These are phyloP conservation scores for Aspergillus homomorphus DNA, from an alignment of 495 filamentous ascomycete species.

Conservation along the genomic window DNA sequence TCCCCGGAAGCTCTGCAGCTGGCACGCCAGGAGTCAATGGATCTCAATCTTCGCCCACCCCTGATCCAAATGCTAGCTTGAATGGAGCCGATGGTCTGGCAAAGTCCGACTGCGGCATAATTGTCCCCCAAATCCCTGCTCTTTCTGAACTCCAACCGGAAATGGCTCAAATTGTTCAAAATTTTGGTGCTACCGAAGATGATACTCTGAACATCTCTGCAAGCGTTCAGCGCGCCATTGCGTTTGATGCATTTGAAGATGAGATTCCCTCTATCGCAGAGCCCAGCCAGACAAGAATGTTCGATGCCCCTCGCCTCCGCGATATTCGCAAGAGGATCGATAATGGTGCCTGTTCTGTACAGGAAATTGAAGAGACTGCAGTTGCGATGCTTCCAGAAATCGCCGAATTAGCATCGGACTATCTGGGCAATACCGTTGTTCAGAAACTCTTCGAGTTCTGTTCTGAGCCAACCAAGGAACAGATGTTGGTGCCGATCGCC, in stretches of 20 bases:
- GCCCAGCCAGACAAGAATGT: constrained; percentile 82
- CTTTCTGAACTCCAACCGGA: constrained; percentile 74
- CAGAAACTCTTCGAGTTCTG: constrained; percentile 97
- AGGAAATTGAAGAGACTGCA: constrained; percentile 91
- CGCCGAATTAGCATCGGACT: constrained; percentile 89
- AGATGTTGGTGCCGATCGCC: constrained; percentile 83
- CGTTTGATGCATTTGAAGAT: constrained; percentile 65
- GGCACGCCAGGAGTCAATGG: constrained; percentile 82
- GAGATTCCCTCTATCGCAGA: constrained; percentile 91
- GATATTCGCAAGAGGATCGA: constrained; percentile 98
- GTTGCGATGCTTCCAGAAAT: constrained; percentile 93
- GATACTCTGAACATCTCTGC: constrained; percentile 69
- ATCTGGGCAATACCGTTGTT: constrained; percentile 98
- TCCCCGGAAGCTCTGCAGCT: constrained; percentile 73
- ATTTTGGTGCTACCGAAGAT: constrained; percentile 85
- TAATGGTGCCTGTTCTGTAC: constrained; percentile 78
- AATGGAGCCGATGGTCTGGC: constrained; percentile 33
- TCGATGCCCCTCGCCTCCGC: constrained; percentile 92
- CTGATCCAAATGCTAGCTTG: constrained; percentile 61
- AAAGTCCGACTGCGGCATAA: constrained; percentile 39
- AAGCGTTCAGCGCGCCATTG: constrained; percentile 72
- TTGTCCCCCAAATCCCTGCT: constrained; percentile 64
- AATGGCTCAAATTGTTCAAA: constrained; percentile 79
- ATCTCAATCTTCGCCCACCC: constrained; percentile 87
- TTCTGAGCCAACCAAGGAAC: constrained; percentile 83